Evolutionary conservation across 1,284 basidiomycete species (phyloP).

Genomic region (Sutorius eximius): DNA sequence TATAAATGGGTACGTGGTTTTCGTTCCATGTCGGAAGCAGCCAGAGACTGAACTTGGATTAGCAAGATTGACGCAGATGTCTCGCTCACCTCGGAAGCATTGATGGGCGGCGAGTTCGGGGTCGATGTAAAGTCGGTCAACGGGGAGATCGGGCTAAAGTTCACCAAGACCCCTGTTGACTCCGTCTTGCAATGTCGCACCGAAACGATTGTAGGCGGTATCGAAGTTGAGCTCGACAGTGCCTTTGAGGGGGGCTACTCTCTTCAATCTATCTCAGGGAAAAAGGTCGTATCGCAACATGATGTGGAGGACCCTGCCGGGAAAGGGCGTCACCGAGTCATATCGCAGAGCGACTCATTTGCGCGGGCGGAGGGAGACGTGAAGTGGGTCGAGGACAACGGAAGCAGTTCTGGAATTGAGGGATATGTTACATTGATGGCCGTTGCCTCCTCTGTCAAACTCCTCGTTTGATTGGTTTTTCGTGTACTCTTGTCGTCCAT

Average conservation of each 20-base stretch:
- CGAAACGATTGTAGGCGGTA: conserved; percentile 34
- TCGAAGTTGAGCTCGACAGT: conserved; percentile 36
- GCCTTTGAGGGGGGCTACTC: conserved; percentile 47
- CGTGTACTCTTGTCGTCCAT: background rate
- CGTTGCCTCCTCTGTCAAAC: conserved; percentile 13
- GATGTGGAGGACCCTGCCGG: conserved; percentile 42
- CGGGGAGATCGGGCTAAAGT: conserved; percentile 35
- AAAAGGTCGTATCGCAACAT: conserved; percentile 22
- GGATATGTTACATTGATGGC: conserved; percentile 25
- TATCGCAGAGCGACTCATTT: conserved; percentile 8
- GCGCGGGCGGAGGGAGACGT: conserved; percentile 21
- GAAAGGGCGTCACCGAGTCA: conserved; percentile 34
- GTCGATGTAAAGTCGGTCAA: conserved; percentile 34
- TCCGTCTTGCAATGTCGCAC: conserved; percentile 39
- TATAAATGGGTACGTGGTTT: conserved; percentile 40
- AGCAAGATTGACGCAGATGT: conserved; percentile 35
- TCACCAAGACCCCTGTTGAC: conserved; percentile 40
- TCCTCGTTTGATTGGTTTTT: conserved; percentile 24
- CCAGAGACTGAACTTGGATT: conserved; percentile 7
- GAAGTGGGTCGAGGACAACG: conserved; percentile 27
- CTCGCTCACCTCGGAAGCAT: conserved; percentile 28
- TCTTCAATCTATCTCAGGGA: conserved; percentile 30
- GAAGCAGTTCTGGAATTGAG: conserved; percentile 11
- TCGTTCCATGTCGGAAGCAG: background rate
- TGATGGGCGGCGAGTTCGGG: conserved; percentile 36